These are phyloP conservation scores for Drosera spatulata DNA, from an alignment of 179 eudicot genomes.

Conservation along the genomic window DNA sequence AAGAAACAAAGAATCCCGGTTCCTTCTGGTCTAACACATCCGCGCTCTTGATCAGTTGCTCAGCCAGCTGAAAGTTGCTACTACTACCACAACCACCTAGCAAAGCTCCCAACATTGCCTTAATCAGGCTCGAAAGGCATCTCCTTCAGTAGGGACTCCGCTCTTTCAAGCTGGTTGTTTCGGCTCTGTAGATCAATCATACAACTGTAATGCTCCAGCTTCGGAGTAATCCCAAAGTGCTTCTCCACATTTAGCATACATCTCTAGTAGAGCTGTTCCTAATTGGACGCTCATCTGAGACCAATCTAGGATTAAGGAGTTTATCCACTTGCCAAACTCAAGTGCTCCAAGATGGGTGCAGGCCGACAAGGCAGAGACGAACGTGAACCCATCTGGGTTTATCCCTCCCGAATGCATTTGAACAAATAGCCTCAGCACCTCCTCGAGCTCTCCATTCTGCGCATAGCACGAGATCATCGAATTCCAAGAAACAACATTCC, in stretches of 20 bases:
- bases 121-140: constrained; percentile 26
- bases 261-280: constrained; percentile 20
- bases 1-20: constrained; percentile 18
- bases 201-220: constrained; percentile 20
- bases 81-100: constrained; percentile 20
- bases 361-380: constrained; percentile 23
- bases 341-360: constrained; percentile 20
- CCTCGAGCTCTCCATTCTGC: constrained; percentile 10
- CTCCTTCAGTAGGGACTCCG: constrained; percentile 5
- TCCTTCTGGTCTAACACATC: constrained; percentile 9
- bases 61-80: constrained; percentile 17
- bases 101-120: constrained; percentile 25
- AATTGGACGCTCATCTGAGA: constrained; percentile 12
- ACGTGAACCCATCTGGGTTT: constrained; percentile 18
- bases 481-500: constrained; percentile 30
- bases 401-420: constrained; percentile 19
- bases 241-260: constrained; percentile 31
- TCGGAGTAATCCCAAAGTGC: constrained; percentile 10
- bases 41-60: constrained; percentile 10
- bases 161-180: constrained; percentile 21
- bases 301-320: constrained; percentile 15
- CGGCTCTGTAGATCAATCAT: constrained; percentile 23
- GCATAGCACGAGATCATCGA: constrained; percentile 18
- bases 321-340: constrained; percentile 20
- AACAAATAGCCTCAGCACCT: constrained; percentile 17